phyloP scores from a whole-genome alignment of 176 grass and related monocot genomes.

The Carex littledalei region DNA sequence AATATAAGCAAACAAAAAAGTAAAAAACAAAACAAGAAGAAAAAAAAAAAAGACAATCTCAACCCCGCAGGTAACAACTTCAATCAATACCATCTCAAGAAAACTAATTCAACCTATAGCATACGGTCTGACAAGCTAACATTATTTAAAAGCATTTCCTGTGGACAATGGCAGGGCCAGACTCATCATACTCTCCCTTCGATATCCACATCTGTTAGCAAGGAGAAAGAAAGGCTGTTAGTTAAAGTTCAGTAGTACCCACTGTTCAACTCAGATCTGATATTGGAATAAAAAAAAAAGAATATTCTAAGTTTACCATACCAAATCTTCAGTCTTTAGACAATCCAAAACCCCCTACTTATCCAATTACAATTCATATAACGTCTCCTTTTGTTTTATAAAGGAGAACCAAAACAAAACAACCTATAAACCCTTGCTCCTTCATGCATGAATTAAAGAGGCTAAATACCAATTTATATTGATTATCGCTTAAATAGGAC shows the following conservation, averaged over 20 bases:
- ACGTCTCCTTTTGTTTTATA: not conserved
- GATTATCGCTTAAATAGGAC: not conserved
- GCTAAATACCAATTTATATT: too few species aligned
- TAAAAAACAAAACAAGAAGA: not conserved
- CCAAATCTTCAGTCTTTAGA: not conserved
- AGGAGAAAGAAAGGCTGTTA: not conserved
- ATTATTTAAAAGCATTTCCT: slow-evolving; percentile 68
- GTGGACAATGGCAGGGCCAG: slow-evolving; percentile 67
- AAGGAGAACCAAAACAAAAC: not conserved
- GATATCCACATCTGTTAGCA: slow-evolving; percentile 74
- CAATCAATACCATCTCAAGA: not conserved
- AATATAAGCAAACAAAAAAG: not conserved
- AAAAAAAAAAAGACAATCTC: not conserved
- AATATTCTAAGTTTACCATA: not conserved
- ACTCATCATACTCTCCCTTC: slow-evolving; percentile 79
- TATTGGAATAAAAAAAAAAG: not conserved
- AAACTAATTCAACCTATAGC: not conserved
- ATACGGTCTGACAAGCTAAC: not conserved
- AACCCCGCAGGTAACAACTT: not conserved
- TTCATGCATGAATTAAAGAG: not conserved
- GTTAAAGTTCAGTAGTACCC: not conserved
- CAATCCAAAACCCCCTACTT: not conserved
- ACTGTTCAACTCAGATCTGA: not conserved
- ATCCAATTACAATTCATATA: not conserved
- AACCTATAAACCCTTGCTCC: not conserved